Conservation (phyloP, 2,329 filamentous ascomycete genomes). For the Alternaria sp. region DNA sequence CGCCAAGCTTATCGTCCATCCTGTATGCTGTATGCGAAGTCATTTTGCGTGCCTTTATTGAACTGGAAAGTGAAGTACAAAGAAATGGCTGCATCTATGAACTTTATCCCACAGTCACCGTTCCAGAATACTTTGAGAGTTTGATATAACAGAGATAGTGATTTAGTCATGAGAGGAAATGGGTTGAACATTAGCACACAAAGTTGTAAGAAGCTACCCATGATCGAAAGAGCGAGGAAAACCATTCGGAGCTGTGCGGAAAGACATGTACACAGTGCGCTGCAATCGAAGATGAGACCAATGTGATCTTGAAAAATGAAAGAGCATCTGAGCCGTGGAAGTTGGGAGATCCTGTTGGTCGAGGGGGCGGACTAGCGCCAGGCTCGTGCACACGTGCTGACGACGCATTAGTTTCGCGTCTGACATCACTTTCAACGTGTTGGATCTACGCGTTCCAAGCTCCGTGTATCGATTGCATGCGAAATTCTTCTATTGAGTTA, state of each 20-base stretch:
- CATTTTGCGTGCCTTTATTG: accelerated
- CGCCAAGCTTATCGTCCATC: background rate
- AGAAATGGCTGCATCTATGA: background rate
- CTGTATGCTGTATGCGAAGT: too few species aligned
- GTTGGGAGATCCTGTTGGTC: background rate
- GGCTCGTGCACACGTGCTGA: background rate
- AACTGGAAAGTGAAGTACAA: background rate
- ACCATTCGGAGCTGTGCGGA: background rate
- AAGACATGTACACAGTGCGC: background rate
- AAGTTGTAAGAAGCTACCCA: background rate
- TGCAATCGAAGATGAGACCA: background rate
- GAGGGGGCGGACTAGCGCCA: background rate
- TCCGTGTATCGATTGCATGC: background rate
- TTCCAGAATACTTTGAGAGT: background rate
- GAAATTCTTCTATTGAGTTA: background rate
- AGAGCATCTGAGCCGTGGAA: background rate
- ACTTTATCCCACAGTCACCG: background rate
- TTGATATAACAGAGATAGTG: background rate
- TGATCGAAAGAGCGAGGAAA: background rate
- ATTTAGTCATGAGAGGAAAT: background rate
- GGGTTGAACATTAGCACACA: background rate
- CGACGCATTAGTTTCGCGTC: background rate
- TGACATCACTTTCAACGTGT: background rate
- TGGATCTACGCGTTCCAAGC: background rate
- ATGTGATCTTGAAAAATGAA: background rate